phyloP scores from a whole-genome alignment of 306 rosid species.

The Corylus avellana region DNA sequence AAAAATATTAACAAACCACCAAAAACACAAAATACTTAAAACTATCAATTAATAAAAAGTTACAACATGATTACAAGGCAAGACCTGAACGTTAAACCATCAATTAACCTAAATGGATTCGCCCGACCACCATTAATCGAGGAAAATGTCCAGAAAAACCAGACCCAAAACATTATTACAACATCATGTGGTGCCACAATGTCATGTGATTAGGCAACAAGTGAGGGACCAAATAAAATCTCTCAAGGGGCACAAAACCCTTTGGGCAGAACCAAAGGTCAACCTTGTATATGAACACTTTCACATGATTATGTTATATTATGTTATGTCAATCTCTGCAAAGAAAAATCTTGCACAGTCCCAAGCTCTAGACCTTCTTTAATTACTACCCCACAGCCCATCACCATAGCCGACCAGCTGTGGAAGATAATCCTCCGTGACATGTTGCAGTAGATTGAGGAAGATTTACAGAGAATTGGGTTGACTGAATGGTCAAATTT shows the following conservation, averaged over 20 bases:
- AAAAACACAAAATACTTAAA: too few species aligned
- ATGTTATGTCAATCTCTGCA: neutral
- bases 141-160: slow-evolving; percentile 12
- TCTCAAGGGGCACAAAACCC: neutral
- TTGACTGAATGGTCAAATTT: slow-evolving; percentile 24
- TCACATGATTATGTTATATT: neutral
- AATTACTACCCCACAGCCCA: neutral
- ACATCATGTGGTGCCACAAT: slow-evolving; percentile 7
- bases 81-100: too few species aligned
- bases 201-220: slow-evolving; percentile 28
- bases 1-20: too few species aligned
- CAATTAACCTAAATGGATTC: too few species aligned
- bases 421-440: neutral
- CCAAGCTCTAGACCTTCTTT: neutral
- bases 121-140: neutral
- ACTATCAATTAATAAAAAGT: too few species aligned
- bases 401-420: neutral
- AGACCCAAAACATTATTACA: slow-evolving; percentile 12
- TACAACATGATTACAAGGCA: too few species aligned
- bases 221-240: neutral
- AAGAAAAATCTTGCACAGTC: too few species aligned
- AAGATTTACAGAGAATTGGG: neutral
- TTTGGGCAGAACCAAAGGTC: neutral
- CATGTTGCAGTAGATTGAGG: slow-evolving; percentile 24
- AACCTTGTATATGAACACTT: neutral